These are phyloP conservation scores for Exutisphaerella laricina DNA, from an alignment of 2,329 filamentous ascomycete genomes.

Conservation along the genomic window DNA sequence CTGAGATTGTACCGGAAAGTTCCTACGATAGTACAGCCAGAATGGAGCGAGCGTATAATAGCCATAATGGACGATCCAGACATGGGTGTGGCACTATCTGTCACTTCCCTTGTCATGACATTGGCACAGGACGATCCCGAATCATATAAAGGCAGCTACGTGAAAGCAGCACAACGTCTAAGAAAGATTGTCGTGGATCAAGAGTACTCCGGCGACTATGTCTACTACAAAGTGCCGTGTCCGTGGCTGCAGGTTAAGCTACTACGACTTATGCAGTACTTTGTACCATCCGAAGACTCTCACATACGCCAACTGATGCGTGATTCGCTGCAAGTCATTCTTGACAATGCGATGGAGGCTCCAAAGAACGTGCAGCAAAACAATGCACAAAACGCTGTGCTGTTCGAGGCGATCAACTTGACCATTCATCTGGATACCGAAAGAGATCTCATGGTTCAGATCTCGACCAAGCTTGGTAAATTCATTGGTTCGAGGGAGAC, in stretches of 20 bases:
- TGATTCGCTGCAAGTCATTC: constrained; percentile 81
- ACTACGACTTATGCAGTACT: constrained; percentile 86
- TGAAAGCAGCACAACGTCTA: constrained; percentile 82
- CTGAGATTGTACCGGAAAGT: constrained; percentile 92
- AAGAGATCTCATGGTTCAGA: constrained; percentile 89
- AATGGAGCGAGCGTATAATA: constrained; percentile 97
- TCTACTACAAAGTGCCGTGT: constrained; percentile 99
- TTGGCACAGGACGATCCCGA: constrained; percentile 91
- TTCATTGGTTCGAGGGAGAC: constrained; percentile 97
- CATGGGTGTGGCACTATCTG: constrained; percentile 87
- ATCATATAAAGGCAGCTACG: constrained; percentile 87
- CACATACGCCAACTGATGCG: constrained; percentile 88
- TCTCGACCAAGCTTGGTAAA: constrained; percentile 81
- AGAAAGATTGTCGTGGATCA: constrained; percentile 88
- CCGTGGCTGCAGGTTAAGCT: constrained; percentile 98
- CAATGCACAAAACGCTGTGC: constrained; percentile 94
- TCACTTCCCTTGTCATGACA: constrained; percentile 92
- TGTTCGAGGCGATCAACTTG: constrained; percentile 97
- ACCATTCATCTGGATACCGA: constrained; percentile 97
- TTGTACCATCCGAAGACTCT: constrained; percentile 89
- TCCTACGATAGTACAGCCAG: constrained; percentile 85
- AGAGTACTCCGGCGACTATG: constrained; percentile 83
- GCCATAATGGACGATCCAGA: constrained; percentile 98
- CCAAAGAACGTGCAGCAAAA: constrained; percentile 99
- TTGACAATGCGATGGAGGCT: constrained; percentile 85